Conservation (phyloP, 192 early-diverging fungal genomes). For the Gonapodya sp. region DNA sequence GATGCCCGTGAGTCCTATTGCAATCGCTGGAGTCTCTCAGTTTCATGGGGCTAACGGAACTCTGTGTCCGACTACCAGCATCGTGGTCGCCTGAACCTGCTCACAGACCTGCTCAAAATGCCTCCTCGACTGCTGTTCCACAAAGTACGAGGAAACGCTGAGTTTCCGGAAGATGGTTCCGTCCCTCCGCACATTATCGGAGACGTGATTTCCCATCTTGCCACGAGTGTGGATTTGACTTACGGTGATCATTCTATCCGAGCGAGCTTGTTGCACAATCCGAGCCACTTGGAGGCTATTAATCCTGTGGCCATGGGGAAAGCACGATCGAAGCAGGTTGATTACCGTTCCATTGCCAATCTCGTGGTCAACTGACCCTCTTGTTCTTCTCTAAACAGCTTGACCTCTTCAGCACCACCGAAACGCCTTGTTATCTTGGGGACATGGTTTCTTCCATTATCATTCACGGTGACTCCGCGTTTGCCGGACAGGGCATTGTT, state of each 20-base stretch:
- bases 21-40: no score
- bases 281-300: slow-evolving; percentile 92
- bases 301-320: slow-evolving; percentile 96
- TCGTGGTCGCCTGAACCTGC: slow-evolving; percentile 86
- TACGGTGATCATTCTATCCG: slow-evolving; percentile 59
- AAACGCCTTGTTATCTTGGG: slow-evolving; percentile 70
- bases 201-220: slow-evolving; percentile 87
- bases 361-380: not conserved
- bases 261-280: slow-evolving; percentile 90
- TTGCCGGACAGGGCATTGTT: slow-evolving; percentile 82
- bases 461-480: slow-evolving; percentile 89
- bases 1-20: not conserved
- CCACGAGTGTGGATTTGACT: slow-evolving; percentile 65
- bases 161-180: slow-evolving; percentile 70
- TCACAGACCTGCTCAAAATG: slow-evolving; percentile 79
- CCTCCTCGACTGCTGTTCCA: slow-evolving; percentile 75
- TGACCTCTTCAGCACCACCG: slow-evolving; percentile 45
- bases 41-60: not conserved
- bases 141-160: slow-evolving; percentile 89
- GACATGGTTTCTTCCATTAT: slow-evolving; percentile 91
- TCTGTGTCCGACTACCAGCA: slow-evolving; percentile 43
- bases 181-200: slow-evolving; percentile 42
- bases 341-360: slow-evolving; percentile 13
- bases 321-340: slow-evolving; percentile 89
- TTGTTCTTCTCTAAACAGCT: not conserved